Percentiles rank a stretch among this genome's conserved stretches.
phyloP scores from a whole-genome alignment of 805 yeast species.

The Candida coquimbonensis region DNA sequence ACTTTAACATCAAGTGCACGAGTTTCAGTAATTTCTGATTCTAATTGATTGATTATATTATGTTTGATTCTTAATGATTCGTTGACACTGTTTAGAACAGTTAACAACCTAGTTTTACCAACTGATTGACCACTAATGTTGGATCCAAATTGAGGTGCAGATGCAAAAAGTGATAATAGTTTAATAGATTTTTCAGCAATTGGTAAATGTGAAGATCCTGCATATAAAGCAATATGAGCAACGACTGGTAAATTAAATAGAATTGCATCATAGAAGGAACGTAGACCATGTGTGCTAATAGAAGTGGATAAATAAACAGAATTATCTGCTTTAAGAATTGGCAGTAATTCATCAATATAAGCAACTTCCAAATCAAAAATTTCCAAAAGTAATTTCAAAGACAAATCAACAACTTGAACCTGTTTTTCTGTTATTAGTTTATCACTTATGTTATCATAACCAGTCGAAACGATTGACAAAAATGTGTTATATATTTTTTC shows the following conservation, averaged over 20 bases:
- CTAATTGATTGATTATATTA: constrained; percentile 65
- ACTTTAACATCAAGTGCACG: constrained; percentile 44
- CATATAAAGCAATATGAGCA: constrained; percentile 68
- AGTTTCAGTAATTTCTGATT: constrained; percentile 33
- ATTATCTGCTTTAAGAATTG: constrained; percentile 37
- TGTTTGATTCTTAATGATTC: constrained; percentile 70
- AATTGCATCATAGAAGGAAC: constrained; percentile 65
- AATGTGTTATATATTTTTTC: constrained; percentile 49
- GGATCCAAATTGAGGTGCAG: constrained; percentile 39
- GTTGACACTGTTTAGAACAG: constrained; percentile 66
- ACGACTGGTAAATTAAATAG: constrained; percentile 64
- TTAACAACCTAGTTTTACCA: constrained; percentile 55
- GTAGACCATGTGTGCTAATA: constrained; percentile 51
- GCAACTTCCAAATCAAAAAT: constrained; percentile 50
- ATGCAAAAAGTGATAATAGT: constrained; percentile 45
- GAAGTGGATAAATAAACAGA: constrained; percentile 26
- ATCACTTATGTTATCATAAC: constrained; percentile 49
- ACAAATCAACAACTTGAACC: constrained; percentile 30
- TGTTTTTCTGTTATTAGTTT: constrained; percentile 26
- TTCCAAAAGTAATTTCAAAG: constrained; percentile 39
- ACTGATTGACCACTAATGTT: constrained; percentile 29
- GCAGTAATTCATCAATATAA: constrained; percentile 48
- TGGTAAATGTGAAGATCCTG: constrained; percentile 45
- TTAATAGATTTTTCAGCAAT: constrained; percentile 49
- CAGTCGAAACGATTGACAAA: constrained; percentile 49